Percentiles rank a stretch among this genome's conserved stretches.
Evolutionary conservation across 768 basidiomycete species (phyloP).

Genomic region (Hemileccinum rubropunctum): DNA sequence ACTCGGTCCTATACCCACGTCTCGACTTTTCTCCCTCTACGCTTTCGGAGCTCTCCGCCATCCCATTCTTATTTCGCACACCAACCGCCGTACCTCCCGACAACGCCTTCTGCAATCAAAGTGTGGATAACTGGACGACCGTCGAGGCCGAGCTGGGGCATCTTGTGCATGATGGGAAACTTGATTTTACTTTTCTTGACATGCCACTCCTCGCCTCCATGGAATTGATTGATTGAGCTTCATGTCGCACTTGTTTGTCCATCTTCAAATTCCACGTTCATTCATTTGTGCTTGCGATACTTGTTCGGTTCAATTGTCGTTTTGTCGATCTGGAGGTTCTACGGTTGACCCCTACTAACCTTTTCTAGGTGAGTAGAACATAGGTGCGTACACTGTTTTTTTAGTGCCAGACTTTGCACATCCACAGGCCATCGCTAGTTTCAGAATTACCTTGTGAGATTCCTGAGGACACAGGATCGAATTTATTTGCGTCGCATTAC

Average conservation of each 20-base stretch:
- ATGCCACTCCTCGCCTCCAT: conserved; percentile 13
- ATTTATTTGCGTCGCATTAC: too few relatives aligned
- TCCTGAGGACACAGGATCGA: too few relatives aligned
- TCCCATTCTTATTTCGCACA: conserved; percentile 29
- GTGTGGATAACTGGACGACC: conserved; percentile 9
- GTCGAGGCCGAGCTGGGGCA: conserved; percentile 20
- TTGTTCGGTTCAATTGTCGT: too few relatives aligned
- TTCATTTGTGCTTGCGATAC: background rate
- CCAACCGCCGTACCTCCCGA: conserved; percentile 9
- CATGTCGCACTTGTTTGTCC: background rate
- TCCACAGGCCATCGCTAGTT: too few relatives aligned
- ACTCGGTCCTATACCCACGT: background rate
- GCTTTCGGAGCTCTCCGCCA: conserved; percentile 28
- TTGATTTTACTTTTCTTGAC: conserved; percentile 29
- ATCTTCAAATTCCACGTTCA: conserved; percentile 1
- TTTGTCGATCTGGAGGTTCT: too few relatives aligned
- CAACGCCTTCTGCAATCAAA: background rate
- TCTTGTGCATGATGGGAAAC: conserved; percentile 20
- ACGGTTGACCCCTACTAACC: too few relatives aligned
- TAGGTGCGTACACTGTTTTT: too few relatives aligned
- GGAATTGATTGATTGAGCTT: conserved; percentile 11
- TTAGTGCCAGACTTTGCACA: too few relatives aligned
- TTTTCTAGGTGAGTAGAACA: too few relatives aligned
- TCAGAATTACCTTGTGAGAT: too few relatives aligned
- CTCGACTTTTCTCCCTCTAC: conserved; percentile 14